These are phyloP conservation scores for Fusarium sp. DNA, from an alignment of 2,329 filamentous ascomycete genomes.

Conservation along the genomic window DNA sequence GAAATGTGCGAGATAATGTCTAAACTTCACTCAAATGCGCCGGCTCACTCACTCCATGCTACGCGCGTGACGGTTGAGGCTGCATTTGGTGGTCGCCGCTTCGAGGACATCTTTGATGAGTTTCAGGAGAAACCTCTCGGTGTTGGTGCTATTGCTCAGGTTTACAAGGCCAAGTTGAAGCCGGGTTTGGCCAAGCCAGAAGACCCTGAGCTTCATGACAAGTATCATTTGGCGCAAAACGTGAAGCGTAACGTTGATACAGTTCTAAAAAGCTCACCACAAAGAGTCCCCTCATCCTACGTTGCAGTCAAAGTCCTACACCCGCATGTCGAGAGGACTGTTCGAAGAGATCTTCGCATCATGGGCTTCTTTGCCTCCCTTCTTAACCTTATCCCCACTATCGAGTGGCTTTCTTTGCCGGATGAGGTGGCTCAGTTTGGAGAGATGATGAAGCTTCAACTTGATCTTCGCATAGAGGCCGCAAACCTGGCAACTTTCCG, in stretches of 20 bases:
- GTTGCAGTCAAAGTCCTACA: slow-evolving; percentile 97
- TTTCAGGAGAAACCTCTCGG: slow-evolving; percentile 91
- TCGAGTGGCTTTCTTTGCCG: slow-evolving; percentile 96
- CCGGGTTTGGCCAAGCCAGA: slow-evolving; percentile 77
- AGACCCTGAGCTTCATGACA: slow-evolving; percentile 65
- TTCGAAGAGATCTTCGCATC: slow-evolving; percentile 91
- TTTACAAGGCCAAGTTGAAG: slow-evolving; percentile 95
- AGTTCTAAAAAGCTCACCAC: slow-evolving; percentile 86
- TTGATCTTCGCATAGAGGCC: slow-evolving; percentile 94
- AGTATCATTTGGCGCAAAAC: slow-evolving; percentile 71
- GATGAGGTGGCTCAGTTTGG: slow-evolving; percentile 96
- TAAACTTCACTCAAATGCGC: slow-evolving; percentile 92
- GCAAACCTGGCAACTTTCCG: slow-evolving; percentile 91
- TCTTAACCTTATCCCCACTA: slow-evolving; percentile 90
- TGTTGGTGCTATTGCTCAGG: slow-evolving; percentile 96
- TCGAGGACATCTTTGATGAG: slow-evolving; percentile 95
- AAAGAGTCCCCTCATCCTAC: slow-evolving; percentile 88
- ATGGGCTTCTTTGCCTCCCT: slow-evolving; percentile 91
- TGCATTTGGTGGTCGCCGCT: slow-evolving; percentile 83
- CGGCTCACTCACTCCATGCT: slow-evolving; percentile 84
- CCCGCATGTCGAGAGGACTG: slow-evolving; percentile 88
- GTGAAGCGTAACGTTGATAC: slow-evolving; percentile 86
- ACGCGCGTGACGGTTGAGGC: slow-evolving; percentile 84
- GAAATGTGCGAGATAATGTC: slow-evolving; percentile 96
- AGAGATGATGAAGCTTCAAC: slow-evolving; percentile 98